phyloP scores from a whole-genome alignment of 768 basidiomycete genomes.

The Xanthoconium stramineum region DNA sequence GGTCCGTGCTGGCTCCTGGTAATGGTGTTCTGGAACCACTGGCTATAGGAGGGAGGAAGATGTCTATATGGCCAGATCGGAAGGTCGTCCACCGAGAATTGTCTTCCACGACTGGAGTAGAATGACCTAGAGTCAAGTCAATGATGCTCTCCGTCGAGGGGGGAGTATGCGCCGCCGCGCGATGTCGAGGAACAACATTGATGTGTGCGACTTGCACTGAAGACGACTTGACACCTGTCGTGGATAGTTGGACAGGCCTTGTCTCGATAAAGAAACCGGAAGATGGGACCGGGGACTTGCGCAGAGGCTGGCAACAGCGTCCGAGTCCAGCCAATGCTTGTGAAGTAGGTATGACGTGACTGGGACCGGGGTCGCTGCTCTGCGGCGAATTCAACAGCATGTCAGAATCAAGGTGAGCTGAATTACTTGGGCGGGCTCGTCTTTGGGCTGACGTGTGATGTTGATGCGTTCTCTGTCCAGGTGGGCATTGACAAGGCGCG shows the following conservation, averaged over 20 bases:
- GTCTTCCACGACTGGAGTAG: neutral
- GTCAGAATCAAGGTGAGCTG: neutral
- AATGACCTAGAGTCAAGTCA: slow-evolving; percentile 6
- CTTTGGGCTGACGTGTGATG: neutral
- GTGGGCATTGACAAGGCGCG: neutral
- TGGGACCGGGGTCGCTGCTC: slow-evolving; percentile 7
- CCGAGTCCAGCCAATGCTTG: neutral
- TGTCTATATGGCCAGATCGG: slow-evolving; percentile 23
- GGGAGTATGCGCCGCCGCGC: neutral
- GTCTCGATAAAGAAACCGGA: neutral
- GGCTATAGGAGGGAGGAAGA: slow-evolving; percentile 8
- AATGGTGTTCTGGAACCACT: neutral
- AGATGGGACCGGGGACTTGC: neutral
- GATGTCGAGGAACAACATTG: neutral
- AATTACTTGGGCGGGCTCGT: slow-evolving; percentile 9
- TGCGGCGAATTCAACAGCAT: slow-evolving; percentile 10
- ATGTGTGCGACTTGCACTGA: neutral
- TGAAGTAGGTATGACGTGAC: neutral
- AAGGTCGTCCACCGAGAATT: slow-evolving; percentile 23
- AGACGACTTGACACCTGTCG: neutral
- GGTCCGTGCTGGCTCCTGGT: neutral
- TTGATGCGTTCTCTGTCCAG: neutral
- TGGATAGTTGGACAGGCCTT: neutral
- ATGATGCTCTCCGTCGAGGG: neutral
- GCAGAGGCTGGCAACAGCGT: neutral